Evolutionary conservation across 1,284 basidiomycete genomes (phyloP).

Genomic region (Cystobasidiaceae sp.): DNA sequence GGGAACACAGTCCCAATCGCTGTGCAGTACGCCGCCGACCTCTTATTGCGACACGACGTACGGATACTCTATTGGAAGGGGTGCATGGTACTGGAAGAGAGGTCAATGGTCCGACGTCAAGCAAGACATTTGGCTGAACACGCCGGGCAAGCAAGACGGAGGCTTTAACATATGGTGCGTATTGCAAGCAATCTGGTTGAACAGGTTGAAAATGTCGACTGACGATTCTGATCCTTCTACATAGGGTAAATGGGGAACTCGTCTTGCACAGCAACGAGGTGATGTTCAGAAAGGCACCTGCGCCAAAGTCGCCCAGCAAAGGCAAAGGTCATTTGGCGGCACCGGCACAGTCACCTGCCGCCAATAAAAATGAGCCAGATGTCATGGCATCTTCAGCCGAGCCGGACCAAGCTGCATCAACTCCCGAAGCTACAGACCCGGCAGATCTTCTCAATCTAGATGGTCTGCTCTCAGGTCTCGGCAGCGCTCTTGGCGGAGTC

Average conservation of each 20-base stretch:
- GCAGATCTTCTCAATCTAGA: background rate
- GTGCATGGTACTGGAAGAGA: constrained; percentile 60
- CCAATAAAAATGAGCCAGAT: background rate
- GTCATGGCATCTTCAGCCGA: constrained; percentile 20
- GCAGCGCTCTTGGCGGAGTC: background rate
- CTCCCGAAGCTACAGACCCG: constrained; percentile 11
- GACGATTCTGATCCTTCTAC: background rate
- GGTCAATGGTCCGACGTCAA: constrained; percentile 64
- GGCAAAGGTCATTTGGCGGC: constrained; percentile 9
- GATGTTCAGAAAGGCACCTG: constrained; percentile 40
- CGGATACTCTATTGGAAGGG: constrained; percentile 67
- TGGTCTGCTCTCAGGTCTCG: background rate
- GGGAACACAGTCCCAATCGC: constrained; percentile 47
- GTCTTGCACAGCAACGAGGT: constrained; percentile 37
- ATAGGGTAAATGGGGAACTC: constrained; percentile 38
- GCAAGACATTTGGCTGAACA: constrained; percentile 64
- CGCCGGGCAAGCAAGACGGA: constrained; percentile 53
- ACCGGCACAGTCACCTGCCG: constrained; percentile 31
- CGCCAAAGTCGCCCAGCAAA: constrained; percentile 9
- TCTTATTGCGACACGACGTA: constrained; percentile 62
- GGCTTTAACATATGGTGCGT: constrained; percentile 37
- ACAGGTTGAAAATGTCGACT: background rate
- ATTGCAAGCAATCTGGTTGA: too few relatives aligned
- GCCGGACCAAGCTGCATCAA: too few relatives aligned
- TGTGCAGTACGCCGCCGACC: constrained; percentile 56